phyloP scores from a whole-genome alignment of 1,284 basidiomycete species.

The Ceratobasidium sp. region DNA sequence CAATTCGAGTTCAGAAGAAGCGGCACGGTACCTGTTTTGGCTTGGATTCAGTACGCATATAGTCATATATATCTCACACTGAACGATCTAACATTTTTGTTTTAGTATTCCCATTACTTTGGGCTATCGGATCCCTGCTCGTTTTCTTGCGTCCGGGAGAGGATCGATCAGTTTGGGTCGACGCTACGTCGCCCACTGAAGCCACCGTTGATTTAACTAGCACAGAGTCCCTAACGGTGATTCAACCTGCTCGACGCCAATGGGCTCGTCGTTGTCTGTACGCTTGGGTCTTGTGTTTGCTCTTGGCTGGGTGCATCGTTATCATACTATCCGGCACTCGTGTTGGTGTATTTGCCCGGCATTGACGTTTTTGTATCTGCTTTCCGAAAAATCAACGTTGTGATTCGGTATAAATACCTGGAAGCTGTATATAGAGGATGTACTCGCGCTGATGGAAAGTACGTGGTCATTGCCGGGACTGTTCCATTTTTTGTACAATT shows the following conservation, averaged over 20 bases:
- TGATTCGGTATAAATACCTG: no score
- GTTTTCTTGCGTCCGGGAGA: neutral
- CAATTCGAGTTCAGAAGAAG: neutral
- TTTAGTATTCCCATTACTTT: slow-evolving; percentile 42
- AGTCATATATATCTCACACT: neutral
- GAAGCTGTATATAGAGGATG: no score
- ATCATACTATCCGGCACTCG: neutral
- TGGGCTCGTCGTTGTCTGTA: slow-evolving; percentile 8
- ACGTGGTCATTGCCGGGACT: no score
- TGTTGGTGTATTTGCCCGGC: neutral
- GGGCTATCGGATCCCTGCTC: slow-evolving; percentile 31
- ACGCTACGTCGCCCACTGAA: neutral
- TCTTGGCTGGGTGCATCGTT: neutral
- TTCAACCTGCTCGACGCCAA: neutral
- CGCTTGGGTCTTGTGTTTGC: neutral
- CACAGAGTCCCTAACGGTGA: no score
- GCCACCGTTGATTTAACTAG: neutral
- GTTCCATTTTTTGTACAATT: no score
- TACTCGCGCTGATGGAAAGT: no score
- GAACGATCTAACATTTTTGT: neutral
- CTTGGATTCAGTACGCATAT: slow-evolving; percentile 43
- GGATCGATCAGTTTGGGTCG: neutral
- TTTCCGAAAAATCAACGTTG: neutral
- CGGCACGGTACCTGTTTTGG: slow-evolving; percentile 37
- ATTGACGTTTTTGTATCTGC: no score